These are phyloP conservation scores for Penicillium chermesinum DNA, from an alignment of 495 filamentous ascomycete species.

Conservation along the genomic window DNA sequence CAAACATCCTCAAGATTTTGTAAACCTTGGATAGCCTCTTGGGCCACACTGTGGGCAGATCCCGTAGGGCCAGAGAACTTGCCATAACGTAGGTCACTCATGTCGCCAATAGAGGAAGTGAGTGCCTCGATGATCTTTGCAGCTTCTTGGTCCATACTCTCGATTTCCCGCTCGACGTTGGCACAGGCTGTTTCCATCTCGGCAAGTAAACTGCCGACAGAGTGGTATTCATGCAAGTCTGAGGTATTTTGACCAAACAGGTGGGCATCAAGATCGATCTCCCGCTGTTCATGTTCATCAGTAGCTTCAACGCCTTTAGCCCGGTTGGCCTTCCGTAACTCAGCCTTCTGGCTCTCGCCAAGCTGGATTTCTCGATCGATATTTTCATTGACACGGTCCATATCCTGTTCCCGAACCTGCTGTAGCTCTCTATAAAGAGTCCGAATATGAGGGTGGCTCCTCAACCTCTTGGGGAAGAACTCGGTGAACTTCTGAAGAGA, in stretches of 20 bases:
- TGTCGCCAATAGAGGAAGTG: conserved; percentile 56
- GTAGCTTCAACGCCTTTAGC: conserved; percentile 50
- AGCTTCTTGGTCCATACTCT: conserved; percentile 58
- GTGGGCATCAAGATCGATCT: conserved; percentile 68
- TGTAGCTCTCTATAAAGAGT: conserved; percentile 77
- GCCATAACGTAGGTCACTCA: conserved; percentile 83
- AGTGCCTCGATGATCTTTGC: conserved; percentile 55
- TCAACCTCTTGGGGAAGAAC: conserved; percentile 67
- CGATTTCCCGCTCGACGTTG: conserved; percentile 62
- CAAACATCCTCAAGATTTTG: conserved; percentile 59
- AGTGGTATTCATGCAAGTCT: conserved; percentile 46
- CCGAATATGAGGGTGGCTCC: conserved; percentile 65
- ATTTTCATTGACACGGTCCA: conserved; percentile 61
- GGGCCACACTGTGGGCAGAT: conserved; percentile 54
- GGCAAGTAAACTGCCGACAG: conserved; percentile 56
- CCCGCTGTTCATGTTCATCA: conserved; percentile 55
- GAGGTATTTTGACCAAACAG: conserved; percentile 56
- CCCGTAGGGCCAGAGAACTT: conserved; percentile 56
- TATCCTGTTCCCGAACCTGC: conserved; percentile 60
- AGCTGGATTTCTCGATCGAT: conserved; percentile 62
- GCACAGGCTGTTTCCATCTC: conserved; percentile 61
- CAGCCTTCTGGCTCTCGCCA: conserved; percentile 57
- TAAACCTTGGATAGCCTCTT: conserved; percentile 50
- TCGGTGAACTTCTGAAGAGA: conserved; percentile 69
- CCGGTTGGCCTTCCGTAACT: conserved; percentile 51